phyloP scores from a whole-genome alignment of 2,329 filamentous ascomycete species.

The Fusarium nurragi region DNA sequence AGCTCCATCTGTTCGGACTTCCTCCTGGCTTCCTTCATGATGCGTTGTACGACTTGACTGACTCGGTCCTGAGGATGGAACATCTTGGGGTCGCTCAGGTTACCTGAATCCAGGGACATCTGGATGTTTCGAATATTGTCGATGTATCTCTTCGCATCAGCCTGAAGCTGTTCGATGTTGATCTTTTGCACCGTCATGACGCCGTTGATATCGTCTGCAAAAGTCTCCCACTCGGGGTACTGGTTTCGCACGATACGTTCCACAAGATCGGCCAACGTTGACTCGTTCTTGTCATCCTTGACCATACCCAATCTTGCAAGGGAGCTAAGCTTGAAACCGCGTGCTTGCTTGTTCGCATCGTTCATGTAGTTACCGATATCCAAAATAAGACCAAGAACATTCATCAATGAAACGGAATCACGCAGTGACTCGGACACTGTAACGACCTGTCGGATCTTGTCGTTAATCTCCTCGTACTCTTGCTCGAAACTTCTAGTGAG shows the following conservation, averaged over 20 bases:
- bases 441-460: slow-evolving; percentile 87
- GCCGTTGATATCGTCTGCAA: slow-evolving; percentile 82
- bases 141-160: slow-evolving; percentile 91
- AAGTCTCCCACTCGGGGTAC: slow-evolving; percentile 94
- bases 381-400: slow-evolving; percentile 92
- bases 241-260: slow-evolving; percentile 96
- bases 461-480: slow-evolving; percentile 92
- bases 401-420: slow-evolving; percentile 93
- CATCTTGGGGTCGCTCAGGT: slow-evolving; percentile 94
- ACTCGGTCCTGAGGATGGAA: slow-evolving; percentile 98
- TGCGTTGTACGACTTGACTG: slow-evolving; percentile 86
- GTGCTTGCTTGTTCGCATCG: slow-evolving; percentile 97
- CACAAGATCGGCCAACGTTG: slow-evolving; percentile 92
- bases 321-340: slow-evolving; percentile 96
- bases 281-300: slow-evolving; percentile 99
- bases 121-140: slow-evolving; percentile 95
- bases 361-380: slow-evolving; percentile 99
- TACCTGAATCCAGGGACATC: slow-evolving; percentile 88
- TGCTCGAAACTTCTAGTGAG: slow-evolving; percentile 84
- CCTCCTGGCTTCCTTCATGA: slow-evolving; percentile 94
- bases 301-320: slow-evolving; percentile 94
- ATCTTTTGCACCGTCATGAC: slow-evolving; percentile 86
- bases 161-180: slow-evolving; percentile 90
- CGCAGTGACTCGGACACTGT: slow-evolving; percentile 87
- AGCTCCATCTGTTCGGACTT: slow-evolving; percentile 97